Conservation (phyloP, 2,329 filamentous ascomycete species). For the Orbilia quercus region DNA sequence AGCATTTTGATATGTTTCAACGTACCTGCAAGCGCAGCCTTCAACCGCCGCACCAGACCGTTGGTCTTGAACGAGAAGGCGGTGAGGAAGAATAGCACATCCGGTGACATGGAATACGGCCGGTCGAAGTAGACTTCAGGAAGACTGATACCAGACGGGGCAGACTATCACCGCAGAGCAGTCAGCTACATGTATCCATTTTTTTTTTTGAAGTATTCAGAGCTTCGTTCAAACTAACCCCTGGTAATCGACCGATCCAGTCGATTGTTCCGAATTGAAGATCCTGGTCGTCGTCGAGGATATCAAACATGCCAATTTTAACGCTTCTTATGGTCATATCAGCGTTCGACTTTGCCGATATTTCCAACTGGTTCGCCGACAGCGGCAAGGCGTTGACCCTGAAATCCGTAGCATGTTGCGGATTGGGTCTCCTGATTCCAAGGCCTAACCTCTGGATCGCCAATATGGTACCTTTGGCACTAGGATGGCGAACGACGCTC, state of each 20-base stretch:
- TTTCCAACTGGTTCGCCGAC: slow-evolving; percentile 30
- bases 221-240: too few relatives aligned
- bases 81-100: slow-evolving; percentile 36
- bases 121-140: slow-evolving; percentile 32
- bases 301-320: slow-evolving; percentile 47
- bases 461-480: slow-evolving; percentile 28
- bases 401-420: slow-evolving; percentile 5
- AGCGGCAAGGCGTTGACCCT: slow-evolving; percentile 28
- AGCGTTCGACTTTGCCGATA: slow-evolving; percentile 14
- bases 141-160: background rate
- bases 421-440: slow-evolving; percentile 12
- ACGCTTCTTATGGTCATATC: slow-evolving; percentile 38
- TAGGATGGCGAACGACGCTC: slow-evolving; percentile 27
- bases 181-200: too few relatives aligned
- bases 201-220: too few relatives aligned
- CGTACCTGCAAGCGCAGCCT: slow-evolving; percentile 12
- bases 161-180: too few relatives aligned
- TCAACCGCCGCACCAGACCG: slow-evolving; percentile 14
- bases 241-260: slow-evolving; percentile 16
- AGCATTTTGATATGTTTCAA: too few relatives aligned
- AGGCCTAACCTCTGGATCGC: slow-evolving; percentile 32
- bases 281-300: slow-evolving; percentile 42
- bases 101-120: slow-evolving; percentile 40
- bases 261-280: slow-evolving; percentile 42
- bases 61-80: slow-evolving; percentile 12